Evolutionary conservation across 179 eudicot genomes (phyloP).

Genomic region (Spinacia oleracea): DNA sequence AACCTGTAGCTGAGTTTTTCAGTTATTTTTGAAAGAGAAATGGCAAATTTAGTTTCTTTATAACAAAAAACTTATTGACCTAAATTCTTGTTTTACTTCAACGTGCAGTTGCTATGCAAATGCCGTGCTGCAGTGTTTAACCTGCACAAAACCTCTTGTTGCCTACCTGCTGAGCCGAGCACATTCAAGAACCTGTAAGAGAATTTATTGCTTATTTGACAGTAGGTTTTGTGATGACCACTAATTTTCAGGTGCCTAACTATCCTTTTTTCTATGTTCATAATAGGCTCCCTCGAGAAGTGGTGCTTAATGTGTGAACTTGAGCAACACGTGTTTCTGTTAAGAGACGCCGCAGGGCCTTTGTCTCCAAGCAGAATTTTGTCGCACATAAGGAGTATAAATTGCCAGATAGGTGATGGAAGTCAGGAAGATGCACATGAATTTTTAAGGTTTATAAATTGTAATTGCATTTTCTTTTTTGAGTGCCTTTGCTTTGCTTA

Average conservation of each 20-base stretch:
- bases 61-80: constrained; percentile 6
- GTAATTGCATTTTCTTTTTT: constrained; percentile 1
- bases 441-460: constrained; percentile 69
- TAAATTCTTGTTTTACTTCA: constrained; percentile 19
- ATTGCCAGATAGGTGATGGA: constrained; percentile 85
- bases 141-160: constrained; percentile 88
- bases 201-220: constrained; percentile 23
- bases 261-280: constrained; percentile 20
- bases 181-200: constrained; percentile 79
- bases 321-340: constrained; percentile 74
- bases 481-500: neutral
- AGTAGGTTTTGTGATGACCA: constrained; percentile 6
- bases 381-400: constrained; percentile 64
- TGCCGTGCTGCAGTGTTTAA: constrained; percentile 94
- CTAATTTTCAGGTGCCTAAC: constrained; percentile 12
- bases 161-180: constrained; percentile 67
- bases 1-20: neutral
- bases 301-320: constrained; percentile 99
- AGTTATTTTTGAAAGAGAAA: no score
- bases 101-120: constrained; percentile 93
- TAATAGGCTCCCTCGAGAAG: constrained; percentile 59
- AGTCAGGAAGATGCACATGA: constrained; percentile 99
- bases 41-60: neutral
- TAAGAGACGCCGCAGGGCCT: constrained; percentile 77
- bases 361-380: constrained; percentile 76